Evolutionary conservation across 2,329 filamentous ascomycete genomes (phyloP).

Genomic region (Fusarium illudens): DNA sequence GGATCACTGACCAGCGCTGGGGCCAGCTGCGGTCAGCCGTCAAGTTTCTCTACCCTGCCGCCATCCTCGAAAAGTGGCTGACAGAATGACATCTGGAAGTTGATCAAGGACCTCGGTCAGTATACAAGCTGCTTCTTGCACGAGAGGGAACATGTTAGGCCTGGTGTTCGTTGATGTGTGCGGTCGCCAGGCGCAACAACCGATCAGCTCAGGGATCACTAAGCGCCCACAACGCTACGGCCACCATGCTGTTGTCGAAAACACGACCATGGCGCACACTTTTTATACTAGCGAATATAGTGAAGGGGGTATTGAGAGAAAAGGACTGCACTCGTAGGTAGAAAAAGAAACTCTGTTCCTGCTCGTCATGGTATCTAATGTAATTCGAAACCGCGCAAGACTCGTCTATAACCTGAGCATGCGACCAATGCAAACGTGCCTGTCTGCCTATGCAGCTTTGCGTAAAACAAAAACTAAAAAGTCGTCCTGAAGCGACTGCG

Average conservation of each 20-base stretch:
- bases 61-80: neutral
- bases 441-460: constrained; percentile 24
- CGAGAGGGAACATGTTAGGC: neutral
- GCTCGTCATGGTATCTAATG: constrained; percentile 37
- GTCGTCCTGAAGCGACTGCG: constrained; percentile 18
- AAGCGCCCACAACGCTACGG: neutral
- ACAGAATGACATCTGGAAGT: neutral
- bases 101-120: neutral
- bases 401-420: constrained; percentile 22
- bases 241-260: neutral
- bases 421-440: constrained; percentile 26
- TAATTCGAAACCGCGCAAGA: constrained; percentile 32
- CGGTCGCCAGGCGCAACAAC: neutral
- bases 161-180: neutral
- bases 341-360: constrained; percentile 11
- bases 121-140: neutral
- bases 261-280: neutral
- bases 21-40: neutral
- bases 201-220: neutral
- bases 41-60: neutral
- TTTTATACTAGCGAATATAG: neutral
- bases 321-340: neutral
- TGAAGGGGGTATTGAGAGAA: neutral
- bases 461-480: constrained; percentile 2
- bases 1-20: neutral